Percentiles rank a stretch among this genome's conserved stretches.
phyloP scores from a whole-genome alignment of 352 stramenopile genomes.

The Pelagophyceae sp. region DNA sequence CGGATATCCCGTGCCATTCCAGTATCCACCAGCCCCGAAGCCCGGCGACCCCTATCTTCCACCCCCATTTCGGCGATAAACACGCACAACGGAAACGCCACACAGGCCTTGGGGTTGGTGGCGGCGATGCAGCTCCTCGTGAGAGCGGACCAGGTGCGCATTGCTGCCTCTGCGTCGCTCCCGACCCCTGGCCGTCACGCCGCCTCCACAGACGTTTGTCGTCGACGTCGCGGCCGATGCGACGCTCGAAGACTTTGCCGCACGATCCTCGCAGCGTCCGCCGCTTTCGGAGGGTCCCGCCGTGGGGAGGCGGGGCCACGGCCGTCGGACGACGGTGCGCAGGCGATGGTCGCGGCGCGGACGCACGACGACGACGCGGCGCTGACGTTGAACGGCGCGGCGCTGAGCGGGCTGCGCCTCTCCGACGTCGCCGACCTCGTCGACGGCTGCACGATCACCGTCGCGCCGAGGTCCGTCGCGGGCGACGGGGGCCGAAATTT shows the following conservation, averaged over 20 bases:
- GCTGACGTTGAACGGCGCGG: neutral
- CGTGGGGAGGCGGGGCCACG: neutral
- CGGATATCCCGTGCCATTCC: too few relatives aligned
- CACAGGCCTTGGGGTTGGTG: too few relatives aligned
- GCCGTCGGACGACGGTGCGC: neutral
- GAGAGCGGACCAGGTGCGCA: neutral
- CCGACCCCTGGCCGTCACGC: neutral
- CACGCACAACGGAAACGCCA: too few relatives aligned
- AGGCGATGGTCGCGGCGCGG: neutral
- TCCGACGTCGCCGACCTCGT: neutral
- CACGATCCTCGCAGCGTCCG: neutral
- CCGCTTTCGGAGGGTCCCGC: neutral
- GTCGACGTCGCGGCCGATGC: slow-evolving; percentile 4
- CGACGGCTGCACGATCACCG: neutral
- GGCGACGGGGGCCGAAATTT: neutral
- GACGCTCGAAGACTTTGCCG: neutral
- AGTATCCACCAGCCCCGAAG: too few relatives aligned
- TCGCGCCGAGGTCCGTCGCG: neutral
- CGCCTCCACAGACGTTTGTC: neutral
- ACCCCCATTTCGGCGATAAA: too few relatives aligned
- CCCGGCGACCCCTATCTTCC: too few relatives aligned
- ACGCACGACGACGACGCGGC: neutral
- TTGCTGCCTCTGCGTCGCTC: neutral
- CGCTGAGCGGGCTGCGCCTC: neutral
- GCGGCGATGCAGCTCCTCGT: slow-evolving; percentile 16